Conservation (phyloP, 495 filamentous ascomycete species). For the Aspergillus ellipticus region DNA sequence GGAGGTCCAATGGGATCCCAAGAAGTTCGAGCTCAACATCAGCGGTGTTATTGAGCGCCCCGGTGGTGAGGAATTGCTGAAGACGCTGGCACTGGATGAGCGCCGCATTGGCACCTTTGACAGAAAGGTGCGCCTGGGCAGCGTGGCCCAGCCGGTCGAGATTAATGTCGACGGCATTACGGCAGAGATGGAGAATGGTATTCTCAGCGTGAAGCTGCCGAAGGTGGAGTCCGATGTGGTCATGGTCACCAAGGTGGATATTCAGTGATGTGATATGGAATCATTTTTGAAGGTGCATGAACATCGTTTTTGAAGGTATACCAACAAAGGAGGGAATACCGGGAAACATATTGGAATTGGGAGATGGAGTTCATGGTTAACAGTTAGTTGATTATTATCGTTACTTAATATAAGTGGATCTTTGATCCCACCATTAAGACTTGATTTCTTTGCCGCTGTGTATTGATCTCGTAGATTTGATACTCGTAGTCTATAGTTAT, state of each 20-base stretch:
- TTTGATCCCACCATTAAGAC: no score
- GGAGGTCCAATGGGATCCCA: not conserved
- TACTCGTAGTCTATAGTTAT: no score
- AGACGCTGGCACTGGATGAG: constrained; percentile 1
- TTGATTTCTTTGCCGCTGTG: no score
- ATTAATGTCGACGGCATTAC: not conserved
- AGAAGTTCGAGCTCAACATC: constrained; percentile 3
- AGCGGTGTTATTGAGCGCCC: not conserved
- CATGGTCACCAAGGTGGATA: constrained; percentile 1
- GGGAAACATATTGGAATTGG: no score
- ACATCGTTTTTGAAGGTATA: no score
- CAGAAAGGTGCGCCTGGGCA: not conserved
- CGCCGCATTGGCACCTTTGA: not conserved
- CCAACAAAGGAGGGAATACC: no score
- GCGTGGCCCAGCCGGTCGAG: not conserved
- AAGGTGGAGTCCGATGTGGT: constrained; percentile 2
- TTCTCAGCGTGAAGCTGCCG: not conserved
- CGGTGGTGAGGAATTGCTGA: not conserved
- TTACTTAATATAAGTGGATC: no score
- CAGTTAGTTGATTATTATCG: no score
- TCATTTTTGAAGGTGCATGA: no score
- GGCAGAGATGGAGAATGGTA: constrained; percentile 2
- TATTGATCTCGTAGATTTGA: no score
- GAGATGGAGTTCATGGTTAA: no score
- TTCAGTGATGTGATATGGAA: not conserved